Base-by-base conservation (phyloP, 768 basidiomycete genomes). In the Pholiota conissans region DNA sequence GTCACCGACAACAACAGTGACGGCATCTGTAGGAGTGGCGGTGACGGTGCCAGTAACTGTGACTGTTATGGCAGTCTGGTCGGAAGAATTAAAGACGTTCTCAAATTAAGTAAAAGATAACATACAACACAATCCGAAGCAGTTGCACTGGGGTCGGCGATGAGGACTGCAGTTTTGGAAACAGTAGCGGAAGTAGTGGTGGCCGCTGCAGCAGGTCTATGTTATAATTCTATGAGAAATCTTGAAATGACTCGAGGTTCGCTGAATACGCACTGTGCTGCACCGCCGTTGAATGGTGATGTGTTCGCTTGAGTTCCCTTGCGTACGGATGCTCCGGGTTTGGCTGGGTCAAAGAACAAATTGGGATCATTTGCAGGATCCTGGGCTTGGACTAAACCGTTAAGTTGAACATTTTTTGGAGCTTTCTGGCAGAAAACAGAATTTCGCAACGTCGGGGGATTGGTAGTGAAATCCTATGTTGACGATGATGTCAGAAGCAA, bases 401-500 rank as follows among this genome's bases (percentile, higher is more conserved):
- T 73, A 18, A 84, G 74, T 60, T 82, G 73, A 14, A 73, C 18
- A 59, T 84, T 84, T 65, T 73, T 75, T 18, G 83, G 82, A 1
- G 79, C 75, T 58, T 73, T 79, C 67, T 79, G 79, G 69, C 84
- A 85, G 70, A 82, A 84, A 51, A 84, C 81, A 3, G 82, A 83
- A 70, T 83, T 84, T 42, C 81, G 73, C 48, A 70, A 61, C 18
- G 74, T 71, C 11, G 79, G 78, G 4, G 85, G 81, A 61, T 83
- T 80, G 2, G 73, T 77, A 9, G 74, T 74, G 66, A 83, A 84
- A 63, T 84, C 82, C 80, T 84, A 16, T 28, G 5, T 51, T 30
- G 51, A 18, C 11, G 27, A 18, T 51, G 18, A 7, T 45, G 18
- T 32, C 20, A 13, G 24, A 39, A 39, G 5, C 30, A 34, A n/a